Base-by-base conservation (phyloP, 306 rosid genomes). In the Fragaria vesca region DNA sequence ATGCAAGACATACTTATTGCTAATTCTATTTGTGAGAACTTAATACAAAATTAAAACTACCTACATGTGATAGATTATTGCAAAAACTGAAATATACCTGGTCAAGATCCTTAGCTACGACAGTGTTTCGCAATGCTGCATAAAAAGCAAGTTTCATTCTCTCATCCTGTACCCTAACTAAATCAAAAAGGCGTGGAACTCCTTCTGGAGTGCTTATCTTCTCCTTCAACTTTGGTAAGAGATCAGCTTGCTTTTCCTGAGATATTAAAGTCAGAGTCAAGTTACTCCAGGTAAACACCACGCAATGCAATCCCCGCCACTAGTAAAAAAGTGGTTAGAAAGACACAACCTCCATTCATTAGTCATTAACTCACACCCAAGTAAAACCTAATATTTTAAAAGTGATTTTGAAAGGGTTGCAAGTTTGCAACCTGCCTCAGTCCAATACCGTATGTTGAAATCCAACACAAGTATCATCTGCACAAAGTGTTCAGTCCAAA, bases 81-180 rank as follows among this genome's bases (percentile, higher is more conserved):
- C 10, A 13, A 26, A 52, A 34, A 13, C 58, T 46, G 67, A 54
- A 81, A 83, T 83, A 67, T 74, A 95, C 97, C 98, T 95, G 98
- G 73, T 95, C 96, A 62, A 93, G 91, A 85, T 93, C 93, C 75
- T 89, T 86, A 66, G 97, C 97, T 42, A 95, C 97, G 67, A 95
- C 83, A 20, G 97, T 92, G 85, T 91, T 91, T 76, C 91, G 79
- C 71, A 92, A 75, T 79, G 89, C 88, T 8, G 93, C 86, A 86
- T 78, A 95, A 88, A 95, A 95, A 74, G 98, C 98, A 77, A 95
- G 93, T 74, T 93, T 92, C 96, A 92, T 91, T 77, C 90, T 84
- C 80, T 95, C 97, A 73, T 95, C 97, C 72, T 50, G 84, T 71
- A 95, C 96, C 83, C 86, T 86, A 51, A 95, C 89, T 79, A 95